Conservation (phyloP, 2,329 filamentous ascomycete genomes). For the Cadophora gregata region DNA sequence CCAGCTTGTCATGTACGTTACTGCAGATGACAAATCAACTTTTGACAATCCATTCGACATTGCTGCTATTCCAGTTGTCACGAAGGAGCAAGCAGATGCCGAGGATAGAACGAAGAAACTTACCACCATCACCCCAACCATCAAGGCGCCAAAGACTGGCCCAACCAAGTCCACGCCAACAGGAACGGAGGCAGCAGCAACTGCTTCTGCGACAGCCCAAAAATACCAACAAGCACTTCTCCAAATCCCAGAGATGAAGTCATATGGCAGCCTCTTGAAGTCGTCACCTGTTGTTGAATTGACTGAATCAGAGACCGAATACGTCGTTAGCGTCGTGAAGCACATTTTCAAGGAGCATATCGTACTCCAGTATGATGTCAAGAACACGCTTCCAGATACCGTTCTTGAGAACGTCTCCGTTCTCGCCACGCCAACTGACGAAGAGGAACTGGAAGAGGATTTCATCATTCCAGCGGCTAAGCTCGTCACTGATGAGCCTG, state of each 20-base stretch:
- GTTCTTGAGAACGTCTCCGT: constrained; percentile 90
- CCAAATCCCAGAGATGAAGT: constrained; percentile 87
- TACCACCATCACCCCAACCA: constrained; percentile 86
- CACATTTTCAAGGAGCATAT: constrained; percentile 98
- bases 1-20: constrained; percentile 97
- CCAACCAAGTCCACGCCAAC: constrained; percentile 73
- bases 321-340: constrained; percentile 92
- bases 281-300: constrained; percentile 86
- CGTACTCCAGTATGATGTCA: constrained; percentile 95
- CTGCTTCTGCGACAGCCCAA: constrained; percentile 80
- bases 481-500: constrained; percentile 83
- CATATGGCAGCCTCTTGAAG: constrained; percentile 90
- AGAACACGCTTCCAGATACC: constrained; percentile 93
- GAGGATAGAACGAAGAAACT: constrained; percentile 98
- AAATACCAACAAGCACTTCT: constrained; percentile 88
- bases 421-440: constrained; percentile 77
- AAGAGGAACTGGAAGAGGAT: constrained; percentile 85
- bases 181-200: constrained; percentile 75
- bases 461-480: constrained; percentile 91
- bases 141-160: constrained; percentile 88
- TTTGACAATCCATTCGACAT: constrained; percentile 91
- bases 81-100: constrained; percentile 92
- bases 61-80: constrained; percentile 88
- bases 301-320: constrained; percentile 96
- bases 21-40: constrained; percentile 83